Base-by-base conservation (phyloP, 2,329 filamentous ascomycete species). In the Ceratocystis diversiconidia region DNA sequence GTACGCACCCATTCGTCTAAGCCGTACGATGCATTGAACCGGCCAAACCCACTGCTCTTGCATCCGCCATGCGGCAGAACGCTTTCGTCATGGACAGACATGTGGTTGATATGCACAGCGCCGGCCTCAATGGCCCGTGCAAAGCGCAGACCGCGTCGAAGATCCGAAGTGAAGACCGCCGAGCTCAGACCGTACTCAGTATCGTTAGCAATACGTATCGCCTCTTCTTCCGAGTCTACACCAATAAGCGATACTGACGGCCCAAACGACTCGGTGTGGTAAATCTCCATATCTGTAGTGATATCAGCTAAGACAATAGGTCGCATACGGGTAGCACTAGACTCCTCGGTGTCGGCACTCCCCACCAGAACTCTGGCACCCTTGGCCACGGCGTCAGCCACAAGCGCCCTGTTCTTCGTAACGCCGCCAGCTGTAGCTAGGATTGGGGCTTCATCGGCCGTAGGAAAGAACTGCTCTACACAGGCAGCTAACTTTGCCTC, bases 141-240 rank as follows among this genome's bases (percentile, higher is more conserved):
- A n/a, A 88, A 73, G 4, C 80, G 76, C 68, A 88, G 72, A 0
- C 79, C 86, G 52, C 78, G 76, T 62, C 79, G 75, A 63, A 92
- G 74, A 72, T 90, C 84, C 69, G 81, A 77, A 0, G 89, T 91
- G 73, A 90, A 95, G 1, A 95, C 82, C 0, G 88, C 81, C 2
- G 84, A 80, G 1, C 79, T 78, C 8, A 95, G 79, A 2, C 90
- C 90, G 72, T 91, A 94, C 62, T 90, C 87, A 1, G 87, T 90
- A 70, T 92, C 88, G 72, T 95, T 95, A 15, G 89, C 88, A 19
- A 92, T 76, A 36, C 79, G 76, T 28, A 94, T 74, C 0, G 88
- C 89, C 69, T 91, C 86, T 41, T 90, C 87, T 60, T 89, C 86
- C 1, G 75, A 78, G n/a, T 84, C 79, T 30, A 92, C 79, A 25